phyloP scores from a whole-genome alignment of 1,284 basidiomycete species.

The Meripilus lineatus region DNA sequence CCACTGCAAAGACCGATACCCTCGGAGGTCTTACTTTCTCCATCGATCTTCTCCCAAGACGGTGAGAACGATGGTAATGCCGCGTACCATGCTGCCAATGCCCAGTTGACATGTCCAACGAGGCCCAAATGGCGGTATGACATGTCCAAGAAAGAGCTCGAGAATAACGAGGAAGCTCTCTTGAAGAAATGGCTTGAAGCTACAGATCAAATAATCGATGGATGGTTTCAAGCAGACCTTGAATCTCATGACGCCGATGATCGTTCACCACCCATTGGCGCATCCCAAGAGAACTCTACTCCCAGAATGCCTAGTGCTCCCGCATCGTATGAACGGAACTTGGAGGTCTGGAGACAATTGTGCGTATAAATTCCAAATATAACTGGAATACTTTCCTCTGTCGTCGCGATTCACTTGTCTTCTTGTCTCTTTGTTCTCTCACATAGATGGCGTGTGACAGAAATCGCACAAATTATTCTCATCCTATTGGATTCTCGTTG shows the following conservation, averaged over 20 bases:
- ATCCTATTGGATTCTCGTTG: slow-evolving; percentile 86
- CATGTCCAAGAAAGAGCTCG: slow-evolving; percentile 83
- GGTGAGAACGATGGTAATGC: slow-evolving; percentile 3
- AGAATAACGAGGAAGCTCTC: slow-evolving; percentile 76
- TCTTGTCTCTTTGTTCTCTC: slow-evolving; percentile 8
- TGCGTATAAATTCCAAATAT: slow-evolving; percentile 45
- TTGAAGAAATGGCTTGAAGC: slow-evolving; percentile 73
- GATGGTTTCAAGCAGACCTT: slow-evolving; percentile 42
- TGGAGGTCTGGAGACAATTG: slow-evolving; percentile 92
- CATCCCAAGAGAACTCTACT: slow-evolving; percentile 15
- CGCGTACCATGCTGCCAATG: neutral
- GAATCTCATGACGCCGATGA: slow-evolving; percentile 17
- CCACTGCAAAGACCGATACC: slow-evolving; percentile 59
- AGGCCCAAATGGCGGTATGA: slow-evolving; percentile 82
- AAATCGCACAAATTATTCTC: slow-evolving; percentile 81
- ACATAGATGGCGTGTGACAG: slow-evolving; percentile 81
- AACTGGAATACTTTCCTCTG: too few relatives aligned
- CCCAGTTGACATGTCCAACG: slow-evolving; percentile 48
- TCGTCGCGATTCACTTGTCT: too few relatives aligned
- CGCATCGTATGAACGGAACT: slow-evolving; percentile 82
- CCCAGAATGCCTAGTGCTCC: slow-evolving; percentile 54
- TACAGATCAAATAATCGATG: slow-evolving; percentile 50
- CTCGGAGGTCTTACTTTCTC: slow-evolving; percentile 38
- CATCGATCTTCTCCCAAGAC: slow-evolving; percentile 11
- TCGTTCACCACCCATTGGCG: slow-evolving; percentile 16